Evolutionary conservation across 352 stramenopile species (phyloP), one percentile per base, ranked within the genome.

Genomic region (Phytophthora megakarya): DNA sequence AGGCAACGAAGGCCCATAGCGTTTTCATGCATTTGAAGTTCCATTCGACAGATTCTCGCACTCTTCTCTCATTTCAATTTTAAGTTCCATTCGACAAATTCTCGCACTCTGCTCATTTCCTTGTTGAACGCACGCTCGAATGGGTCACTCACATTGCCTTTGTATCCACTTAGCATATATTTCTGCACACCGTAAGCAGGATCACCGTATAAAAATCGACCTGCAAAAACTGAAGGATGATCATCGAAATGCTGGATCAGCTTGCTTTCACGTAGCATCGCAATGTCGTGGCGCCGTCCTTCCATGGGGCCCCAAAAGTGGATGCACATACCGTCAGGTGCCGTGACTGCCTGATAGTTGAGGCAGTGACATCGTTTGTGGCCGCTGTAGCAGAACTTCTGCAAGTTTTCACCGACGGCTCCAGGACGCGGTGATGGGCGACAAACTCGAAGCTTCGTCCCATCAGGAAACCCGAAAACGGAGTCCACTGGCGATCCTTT

Each of bases 261-360:
- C 1, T 23, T 21, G 21, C 33, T 62, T 9, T 23, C 33, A 28
- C 18, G 30, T 3, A 43, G 16, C 43, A 62, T 54, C 1, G 43
- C 19, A n/a, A 12, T 40, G 18, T 62, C 54, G 33, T 62, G 54
- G 5, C 33, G 43, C 15, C 43, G 1, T 7, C 32, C 54, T 18
- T 62, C 54, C 42, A 54, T 54, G 7, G 42, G 22, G 1, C 43
- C 54, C 43, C 54, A 62, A 15, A 47, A 54, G 13, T 62, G 42
- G 10, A 53, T 45, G 19, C 32, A 54, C 2, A 62, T 21, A 0
- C 30, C 43, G 30, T 62, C 54, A 4, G 43, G 35, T 15, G 45
- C 45, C n/a, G 45, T 56, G 3, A 64, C 26, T n/a, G n/a, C 26
- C 9, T 32, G 26, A 32, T 32, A 32, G 9, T 32, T 32, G 5